Evolutionary conservation across 176 grass and related monocot genomes (phyloP).

Genomic region (Typha latifolia): DNA sequence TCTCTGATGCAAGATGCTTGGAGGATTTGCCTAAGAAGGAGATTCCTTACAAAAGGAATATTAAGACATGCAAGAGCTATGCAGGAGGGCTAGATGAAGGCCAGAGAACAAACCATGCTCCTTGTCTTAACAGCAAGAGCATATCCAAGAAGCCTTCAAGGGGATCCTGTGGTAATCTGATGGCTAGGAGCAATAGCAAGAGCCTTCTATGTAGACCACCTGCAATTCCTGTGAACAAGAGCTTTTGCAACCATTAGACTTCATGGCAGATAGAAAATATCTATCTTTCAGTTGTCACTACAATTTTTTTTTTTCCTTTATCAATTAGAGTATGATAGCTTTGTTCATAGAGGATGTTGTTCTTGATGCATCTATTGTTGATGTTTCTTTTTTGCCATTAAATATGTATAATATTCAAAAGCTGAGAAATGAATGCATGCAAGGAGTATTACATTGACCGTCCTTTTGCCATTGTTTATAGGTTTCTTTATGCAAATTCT

Average conservation of each 20-base stretch:
- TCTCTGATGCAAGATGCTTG: constrained; percentile 51
- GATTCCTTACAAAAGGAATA: constrained; percentile 35
- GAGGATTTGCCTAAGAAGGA: constrained; percentile 64
- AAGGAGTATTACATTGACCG: too few relatives aligned
- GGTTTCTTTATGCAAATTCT: too few relatives aligned
- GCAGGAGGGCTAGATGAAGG: constrained; percentile 29
- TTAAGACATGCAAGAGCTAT: constrained; percentile 41
- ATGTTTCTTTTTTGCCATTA: too few relatives aligned
- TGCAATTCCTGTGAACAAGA: constrained; percentile 50
- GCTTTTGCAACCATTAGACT: constrained; percentile 34
- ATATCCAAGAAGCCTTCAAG: constrained; percentile 14
- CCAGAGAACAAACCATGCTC: constrained; percentile 19
- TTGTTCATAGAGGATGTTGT: too few relatives aligned
- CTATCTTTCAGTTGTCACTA: constrained; percentile 4
- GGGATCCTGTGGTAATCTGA: constrained; percentile 51
- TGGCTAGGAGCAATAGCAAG: constrained; percentile 28
- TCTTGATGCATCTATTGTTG: too few relatives aligned
- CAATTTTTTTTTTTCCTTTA: not conserved
- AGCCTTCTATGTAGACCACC: constrained; percentile 47
- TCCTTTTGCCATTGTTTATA: too few relatives aligned
- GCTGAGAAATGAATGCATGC: too few relatives aligned
- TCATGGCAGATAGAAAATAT: not conserved
- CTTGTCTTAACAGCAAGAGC: constrained; percentile 14
- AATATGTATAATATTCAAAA: too few relatives aligned
- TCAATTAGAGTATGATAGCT: too few relatives aligned